Conservation (phyloP, 495 filamentous ascomycete species). For the Pyrenula aspistea region DNA sequence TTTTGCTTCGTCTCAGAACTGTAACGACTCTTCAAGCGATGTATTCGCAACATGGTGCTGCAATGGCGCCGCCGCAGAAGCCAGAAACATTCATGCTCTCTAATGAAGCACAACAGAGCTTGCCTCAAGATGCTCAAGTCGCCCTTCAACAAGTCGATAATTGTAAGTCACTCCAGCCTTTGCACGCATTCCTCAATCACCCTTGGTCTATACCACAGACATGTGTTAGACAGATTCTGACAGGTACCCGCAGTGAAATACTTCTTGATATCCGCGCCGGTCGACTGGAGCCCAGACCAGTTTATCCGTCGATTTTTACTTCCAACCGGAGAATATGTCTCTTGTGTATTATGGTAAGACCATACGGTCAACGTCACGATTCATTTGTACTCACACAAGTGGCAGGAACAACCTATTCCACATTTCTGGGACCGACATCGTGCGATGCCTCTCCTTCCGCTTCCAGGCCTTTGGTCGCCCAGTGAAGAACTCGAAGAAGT, state of each 20-base stretch:
- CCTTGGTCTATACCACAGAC: constrained; percentile 5
- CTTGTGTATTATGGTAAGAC: constrained; percentile 85
- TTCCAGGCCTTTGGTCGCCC: constrained; percentile 97
- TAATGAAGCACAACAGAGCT: constrained; percentile 85
- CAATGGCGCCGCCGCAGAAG: constrained; percentile 68
- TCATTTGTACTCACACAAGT: constrained; percentile 14
- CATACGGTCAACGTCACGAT: constrained; percentile 1
- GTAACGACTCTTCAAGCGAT: constrained; percentile 15
- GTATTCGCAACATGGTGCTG: constrained; percentile 39
- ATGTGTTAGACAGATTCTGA: constrained; percentile 7
- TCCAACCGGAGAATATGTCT: constrained; percentile 96
- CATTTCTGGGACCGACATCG: constrained; percentile 97
- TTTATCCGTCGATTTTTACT: constrained; percentile 92
- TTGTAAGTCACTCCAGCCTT: constrained; percentile 45
- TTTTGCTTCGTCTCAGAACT: constrained; percentile 1
- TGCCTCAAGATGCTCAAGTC: constrained; percentile 93
- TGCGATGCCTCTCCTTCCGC: constrained; percentile 93
- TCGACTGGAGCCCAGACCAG: constrained; percentile 95
- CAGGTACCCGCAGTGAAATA: constrained; percentile 69
- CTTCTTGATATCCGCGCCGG: constrained; percentile 95
- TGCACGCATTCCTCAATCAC: constrained; percentile 1
- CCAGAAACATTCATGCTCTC: constrained; percentile 98
- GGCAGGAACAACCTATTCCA: constrained; percentile 94
- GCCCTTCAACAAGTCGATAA: constrained; percentile 98
- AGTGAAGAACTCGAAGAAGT: constrained; percentile 99